Conservation (phyloP, 805 yeast species). For the Metschnikowia reukaufii region DNA sequence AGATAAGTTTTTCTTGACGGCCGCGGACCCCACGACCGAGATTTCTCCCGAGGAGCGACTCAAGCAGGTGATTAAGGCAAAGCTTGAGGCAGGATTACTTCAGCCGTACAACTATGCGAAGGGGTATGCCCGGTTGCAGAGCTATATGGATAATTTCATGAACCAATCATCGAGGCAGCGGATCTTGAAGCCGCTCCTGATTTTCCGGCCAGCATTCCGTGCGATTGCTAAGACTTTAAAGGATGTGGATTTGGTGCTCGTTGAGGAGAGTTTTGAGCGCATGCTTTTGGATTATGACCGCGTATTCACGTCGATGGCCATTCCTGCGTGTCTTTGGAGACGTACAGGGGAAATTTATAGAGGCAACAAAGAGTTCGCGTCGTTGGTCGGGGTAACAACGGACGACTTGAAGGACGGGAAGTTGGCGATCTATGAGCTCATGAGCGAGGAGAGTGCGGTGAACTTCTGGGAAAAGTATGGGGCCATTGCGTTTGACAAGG, state of each 20-base stretch:
- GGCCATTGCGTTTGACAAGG: constrained; percentile 92
- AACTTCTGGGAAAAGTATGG: constrained; percentile 98
- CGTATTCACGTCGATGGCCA: constrained; percentile 95
- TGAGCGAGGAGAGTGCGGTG: constrained; percentile 95
- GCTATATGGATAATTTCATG: constrained; percentile 93
- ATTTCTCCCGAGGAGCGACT: constrained; percentile 91
- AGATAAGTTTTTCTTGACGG: constrained; percentile 91
- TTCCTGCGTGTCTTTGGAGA: constrained; percentile 96
- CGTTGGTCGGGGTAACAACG: constrained; percentile 82
- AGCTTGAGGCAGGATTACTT: constrained; percentile 86
- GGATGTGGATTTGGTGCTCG: constrained; percentile 87
- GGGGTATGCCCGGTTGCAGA: constrained; percentile 87
- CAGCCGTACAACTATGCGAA: constrained; percentile 93
- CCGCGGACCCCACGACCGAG: constrained; percentile 95
- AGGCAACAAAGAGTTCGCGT: constrained; percentile 95
- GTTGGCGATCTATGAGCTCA: constrained; percentile 85
- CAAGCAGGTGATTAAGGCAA: constrained; percentile 91
- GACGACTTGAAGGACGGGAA: constrained; percentile 92
- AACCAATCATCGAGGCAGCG: constrained; percentile 78
- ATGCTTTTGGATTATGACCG: constrained; percentile 92
- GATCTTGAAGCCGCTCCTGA: constrained; percentile 78
- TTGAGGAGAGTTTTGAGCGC: constrained; percentile 91
- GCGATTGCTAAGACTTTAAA: constrained; percentile 88
- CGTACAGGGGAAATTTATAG: constrained; percentile 95
- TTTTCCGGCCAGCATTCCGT: constrained; percentile 88